phyloP scores from a whole-genome alignment of 768 basidiomycete species.

The Termitomyces sp. region DNA sequence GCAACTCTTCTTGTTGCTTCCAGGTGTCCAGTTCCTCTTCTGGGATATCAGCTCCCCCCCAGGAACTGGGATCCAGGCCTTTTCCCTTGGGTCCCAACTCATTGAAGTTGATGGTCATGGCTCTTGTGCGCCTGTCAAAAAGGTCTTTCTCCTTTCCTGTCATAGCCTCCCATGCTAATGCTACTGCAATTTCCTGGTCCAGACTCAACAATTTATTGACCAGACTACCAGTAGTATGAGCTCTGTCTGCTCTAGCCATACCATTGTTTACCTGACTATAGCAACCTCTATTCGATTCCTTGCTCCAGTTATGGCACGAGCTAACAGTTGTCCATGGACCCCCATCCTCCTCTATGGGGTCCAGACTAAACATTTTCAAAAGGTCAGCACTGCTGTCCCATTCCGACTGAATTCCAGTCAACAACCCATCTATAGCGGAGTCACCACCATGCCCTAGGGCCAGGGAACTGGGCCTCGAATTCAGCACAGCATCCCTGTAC shows the following conservation, averaged over 20 bases:
- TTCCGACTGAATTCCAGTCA: neutral
- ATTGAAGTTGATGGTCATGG: accelerated
- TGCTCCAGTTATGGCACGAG: neutral
- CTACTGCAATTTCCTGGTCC: neutral
- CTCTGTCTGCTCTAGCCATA: too few species aligned
- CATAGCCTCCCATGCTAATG: neutral
- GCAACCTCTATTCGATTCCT: too few species aligned
- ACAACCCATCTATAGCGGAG: neutral
- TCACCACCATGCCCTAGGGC: neutral
- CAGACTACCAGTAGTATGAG: too few species aligned
- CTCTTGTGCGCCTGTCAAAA: accelerated
- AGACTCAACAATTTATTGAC: too few species aligned
- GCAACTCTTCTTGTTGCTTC: neutral
- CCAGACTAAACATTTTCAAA: neutral
- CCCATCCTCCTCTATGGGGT: neutral
- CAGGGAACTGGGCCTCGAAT: too few species aligned
- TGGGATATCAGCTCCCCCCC: neutral
- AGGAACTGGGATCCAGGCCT: too few species aligned
- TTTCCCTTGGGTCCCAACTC: neutral
- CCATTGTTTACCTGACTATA: too few species aligned
- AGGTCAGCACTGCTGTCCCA: neutral
- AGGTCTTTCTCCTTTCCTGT: neutral
- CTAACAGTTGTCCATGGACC: neutral
- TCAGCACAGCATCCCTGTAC: too few species aligned
- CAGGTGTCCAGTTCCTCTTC: neutral